Base-by-base conservation (phyloP, 2,329 filamentous ascomycete species). In the Phyllosticta capitalensis region DNA sequence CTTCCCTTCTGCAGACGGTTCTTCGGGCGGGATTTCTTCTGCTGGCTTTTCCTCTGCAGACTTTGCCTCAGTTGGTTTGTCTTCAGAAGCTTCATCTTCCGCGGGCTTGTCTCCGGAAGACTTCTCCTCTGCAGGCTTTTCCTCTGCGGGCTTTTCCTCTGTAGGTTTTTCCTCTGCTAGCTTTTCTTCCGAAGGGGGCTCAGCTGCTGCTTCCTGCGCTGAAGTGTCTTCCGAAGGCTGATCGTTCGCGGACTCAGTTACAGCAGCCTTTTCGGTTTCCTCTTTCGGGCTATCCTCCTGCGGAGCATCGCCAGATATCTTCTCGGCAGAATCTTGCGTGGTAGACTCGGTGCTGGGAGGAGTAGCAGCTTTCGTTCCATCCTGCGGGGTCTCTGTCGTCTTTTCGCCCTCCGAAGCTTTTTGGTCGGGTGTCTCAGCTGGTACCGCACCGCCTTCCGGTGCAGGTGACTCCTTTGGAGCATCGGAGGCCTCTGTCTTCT, bases 201-300 rank as follows among this genome's bases (percentile, higher is more conserved):
- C 19, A 2, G 52, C 56, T 21, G 6, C 30, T 10, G 51, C 7
- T 20, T 54, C 50, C n/a, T 45, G 22, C 9, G 51, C 45, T 9
- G 5, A 19, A 12, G 20, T n/a, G 17, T 10, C 24, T 20, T 53
- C 56, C 19, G 19, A 3, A 5, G 19, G n/a, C 56, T 45, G 48
- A 5, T 52, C 28, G 17, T 19, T 24, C n/a, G 20, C 19, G 2
- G 52, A 1, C 1, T 54, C 56, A 14, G 33, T 30, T 9, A 55
- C n/a, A 5, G 55, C 20, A 12, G 20, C 14, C n/a, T 54, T 26
- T 14, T 52, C 53, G 14, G 53, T 26, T 21, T 19, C 26, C 17
- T 49, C 55, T 19, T 56, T 52, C 2, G 38, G 17, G 22, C 17
- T 38, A 68, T 66, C 24, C 66, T 66, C 9, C 65, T 33, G 21